Percentiles rank a stretch among this genome's conserved stretches.
Evolutionary conservation across 1,284 basidiomycete species (phyloP).

Genomic region (Cryptococcus floricola): DNA sequence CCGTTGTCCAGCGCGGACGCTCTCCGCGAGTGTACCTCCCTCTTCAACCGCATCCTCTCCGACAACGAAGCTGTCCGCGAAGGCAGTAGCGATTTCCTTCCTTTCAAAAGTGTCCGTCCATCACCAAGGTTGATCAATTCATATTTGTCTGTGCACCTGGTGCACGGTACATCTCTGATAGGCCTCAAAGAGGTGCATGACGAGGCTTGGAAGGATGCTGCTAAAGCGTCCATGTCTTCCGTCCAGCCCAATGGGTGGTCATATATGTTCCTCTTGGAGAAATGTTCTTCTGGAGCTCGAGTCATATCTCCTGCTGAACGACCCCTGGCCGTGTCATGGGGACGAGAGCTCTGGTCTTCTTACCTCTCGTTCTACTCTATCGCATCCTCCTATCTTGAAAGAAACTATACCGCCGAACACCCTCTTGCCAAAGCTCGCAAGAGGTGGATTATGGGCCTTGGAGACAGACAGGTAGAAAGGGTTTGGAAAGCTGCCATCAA

Average conservation of each 20-base stretch:
- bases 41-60: slow-evolving; percentile 67
- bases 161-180: slow-evolving; percentile 54
- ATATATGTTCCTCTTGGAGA: slow-evolving; percentile 65
- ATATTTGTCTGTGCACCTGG: slow-evolving; percentile 68
- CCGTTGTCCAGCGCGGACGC: slow-evolving; percentile 70
- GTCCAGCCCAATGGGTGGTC: slow-evolving; percentile 56
- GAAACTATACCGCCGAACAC: background rate
- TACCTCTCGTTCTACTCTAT: slow-evolving; percentile 15
- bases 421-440: slow-evolving; percentile 1
- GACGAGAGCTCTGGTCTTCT: slow-evolving; percentile 28
- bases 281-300: slow-evolving; percentile 54
- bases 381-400: background rate
- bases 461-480: slow-evolving; percentile 39
- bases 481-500: slow-evolving; percentile 39
- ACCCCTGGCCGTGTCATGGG: slow-evolving; percentile 22
- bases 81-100: slow-evolving; percentile 18
- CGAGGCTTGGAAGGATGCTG: slow-evolving; percentile 37
- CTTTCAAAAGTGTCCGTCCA: slow-evolving; percentile 61
- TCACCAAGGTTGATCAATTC: slow-evolving; percentile 70
- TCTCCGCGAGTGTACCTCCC: slow-evolving; percentile 63
- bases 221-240: slow-evolving; percentile 46
- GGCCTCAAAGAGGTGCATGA: slow-evolving; percentile 44
- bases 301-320: slow-evolving; percentile 17
- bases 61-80: slow-evolving; percentile 43
- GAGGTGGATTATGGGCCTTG: slow-evolving; percentile 31